Evolutionary conservation across 2,329 filamentous ascomycete genomes (phyloP).

Genomic region (Diaporthe sp.): DNA sequence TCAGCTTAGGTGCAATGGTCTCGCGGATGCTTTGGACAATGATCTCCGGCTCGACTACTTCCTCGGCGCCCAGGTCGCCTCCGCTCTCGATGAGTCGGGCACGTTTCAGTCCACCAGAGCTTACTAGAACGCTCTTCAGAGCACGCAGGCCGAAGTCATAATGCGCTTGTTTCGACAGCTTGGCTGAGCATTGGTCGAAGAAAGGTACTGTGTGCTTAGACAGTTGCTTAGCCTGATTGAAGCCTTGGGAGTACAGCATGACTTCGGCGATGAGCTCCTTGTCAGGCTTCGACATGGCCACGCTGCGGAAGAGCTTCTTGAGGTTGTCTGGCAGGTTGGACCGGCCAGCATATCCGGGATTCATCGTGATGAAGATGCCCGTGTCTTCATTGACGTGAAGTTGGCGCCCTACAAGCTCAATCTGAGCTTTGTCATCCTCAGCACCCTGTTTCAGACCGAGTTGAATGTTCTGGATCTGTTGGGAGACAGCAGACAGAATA

Average conservation of each 20-base stretch:
- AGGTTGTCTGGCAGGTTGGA: conserved; percentile 98
- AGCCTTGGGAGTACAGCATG: conserved; percentile 99
- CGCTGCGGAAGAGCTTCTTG: conserved; percentile 99
- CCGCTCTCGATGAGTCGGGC: conserved; percentile 75
- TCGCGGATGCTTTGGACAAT: conserved; percentile 98
- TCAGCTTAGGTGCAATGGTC: conserved; percentile 97
- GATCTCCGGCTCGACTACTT: conserved; percentile 92
- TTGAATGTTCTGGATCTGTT: conserved; percentile 99
- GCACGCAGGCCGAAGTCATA: conserved; percentile 99
- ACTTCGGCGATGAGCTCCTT: conserved; percentile 99
- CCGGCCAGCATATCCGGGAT: conserved; percentile 97
- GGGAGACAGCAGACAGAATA: conserved; percentile 96
- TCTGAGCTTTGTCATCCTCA: conserved; percentile 87
- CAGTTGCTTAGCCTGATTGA: conserved; percentile 93
- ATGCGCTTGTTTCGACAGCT: conserved; percentile 94
- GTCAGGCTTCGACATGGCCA: conserved; percentile 99
- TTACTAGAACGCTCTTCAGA: conserved; percentile 97
- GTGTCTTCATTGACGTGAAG: conserved; percentile 92
- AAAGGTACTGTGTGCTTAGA: conserved; percentile 98
- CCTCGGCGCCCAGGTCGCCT: conserved; percentile 73
- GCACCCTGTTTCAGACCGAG: conserved; percentile 89
- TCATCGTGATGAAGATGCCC: conserved; percentile 99
- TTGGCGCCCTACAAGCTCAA: conserved; percentile 93
- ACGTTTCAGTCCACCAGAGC: conserved; percentile 95
- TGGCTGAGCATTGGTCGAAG: conserved; percentile 89